Evolutionary conservation across 2,329 filamentous ascomycete genomes (phyloP).

Genomic region (Magnaporthiopsis rhizophila): DNA sequence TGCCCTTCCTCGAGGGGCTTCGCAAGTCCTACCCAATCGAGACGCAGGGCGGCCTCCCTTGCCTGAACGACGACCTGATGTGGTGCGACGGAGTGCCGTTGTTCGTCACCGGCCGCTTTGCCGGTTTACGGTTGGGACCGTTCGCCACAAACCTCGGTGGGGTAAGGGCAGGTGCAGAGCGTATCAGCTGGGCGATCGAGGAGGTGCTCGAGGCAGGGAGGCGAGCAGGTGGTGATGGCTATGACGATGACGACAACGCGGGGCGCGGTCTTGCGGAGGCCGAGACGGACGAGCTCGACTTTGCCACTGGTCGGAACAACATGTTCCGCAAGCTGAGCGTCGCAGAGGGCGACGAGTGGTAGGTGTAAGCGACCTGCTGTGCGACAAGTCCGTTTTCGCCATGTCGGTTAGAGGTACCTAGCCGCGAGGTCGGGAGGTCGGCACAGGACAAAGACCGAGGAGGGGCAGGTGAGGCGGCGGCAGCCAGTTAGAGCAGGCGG

Average conservation of each 20-base stretch:
- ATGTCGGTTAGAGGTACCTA: neutral
- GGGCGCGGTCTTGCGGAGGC: neutral
- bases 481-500: too few relatives aligned
- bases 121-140: conserved; percentile 13
- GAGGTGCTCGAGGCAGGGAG: conserved; percentile 5
- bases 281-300: conserved; percentile 6
- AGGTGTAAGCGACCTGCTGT: neutral
- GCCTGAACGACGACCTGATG: conserved; percentile 67
- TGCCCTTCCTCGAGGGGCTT: conserved; percentile 56
- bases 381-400: too few relatives aligned
- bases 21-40: conserved; percentile 52
- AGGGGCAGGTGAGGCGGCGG: too few relatives aligned
- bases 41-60: conserved; percentile 59
- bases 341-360: conserved; percentile 6
- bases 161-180: conserved; percentile 13
- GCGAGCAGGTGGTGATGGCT: neutral
- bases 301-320: conserved; percentile 7
- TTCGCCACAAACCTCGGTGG: conserved; percentile 14
- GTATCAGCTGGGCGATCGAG: conserved; percentile 11
- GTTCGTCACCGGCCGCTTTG: conserved; percentile 15
- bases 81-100: conserved; percentile 63
- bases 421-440: neutral
- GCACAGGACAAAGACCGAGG: neutral
- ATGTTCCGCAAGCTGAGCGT: conserved; percentile 4
- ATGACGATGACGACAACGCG: neutral